Percentiles rank a stretch among this genome's conserved stretches.
phyloP scores from a whole-genome alignment of 495 filamentous ascomycete species.

The Trichoderma asperelloides region DNA sequence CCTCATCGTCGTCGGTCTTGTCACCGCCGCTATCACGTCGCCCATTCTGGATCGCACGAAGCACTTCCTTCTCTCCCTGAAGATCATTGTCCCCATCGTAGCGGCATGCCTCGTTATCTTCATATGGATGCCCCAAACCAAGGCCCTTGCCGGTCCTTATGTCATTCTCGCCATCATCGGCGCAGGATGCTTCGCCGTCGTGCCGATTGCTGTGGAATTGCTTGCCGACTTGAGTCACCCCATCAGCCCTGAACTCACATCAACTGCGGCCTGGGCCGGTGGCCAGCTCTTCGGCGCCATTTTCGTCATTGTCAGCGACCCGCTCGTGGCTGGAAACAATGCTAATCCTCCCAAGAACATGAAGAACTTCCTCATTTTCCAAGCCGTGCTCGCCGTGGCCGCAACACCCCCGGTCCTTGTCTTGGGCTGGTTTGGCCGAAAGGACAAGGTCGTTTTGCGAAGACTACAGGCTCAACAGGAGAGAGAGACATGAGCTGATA shows the following conservation, averaged over 20 bases:
- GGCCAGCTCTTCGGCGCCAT: constrained; percentile 72
- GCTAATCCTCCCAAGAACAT: constrained; percentile 60
- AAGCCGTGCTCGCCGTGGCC: constrained; percentile 57
- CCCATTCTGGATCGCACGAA: constrained; percentile 83
- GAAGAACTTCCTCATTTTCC: constrained; percentile 65
- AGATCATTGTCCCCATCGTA: constrained; percentile 65
- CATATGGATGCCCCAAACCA: constrained; percentile 68
- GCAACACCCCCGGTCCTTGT: constrained; percentile 57
- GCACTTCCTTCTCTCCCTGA: constrained; percentile 65
- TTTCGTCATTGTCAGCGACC: constrained; percentile 76
- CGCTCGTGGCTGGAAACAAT: constrained; percentile 51
- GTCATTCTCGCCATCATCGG: constrained; percentile 65
- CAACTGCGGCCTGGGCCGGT: constrained; percentile 72
- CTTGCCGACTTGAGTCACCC: constrained; percentile 80
- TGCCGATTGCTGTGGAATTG: constrained; percentile 82
- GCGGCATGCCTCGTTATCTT: constrained; percentile 64
- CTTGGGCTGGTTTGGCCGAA: constrained; percentile 56
- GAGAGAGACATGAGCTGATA: background rate
- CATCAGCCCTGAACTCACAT: constrained; percentile 77
- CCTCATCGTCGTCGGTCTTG: constrained; percentile 82
- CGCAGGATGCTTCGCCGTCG: constrained; percentile 66
- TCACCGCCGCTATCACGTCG: constrained; percentile 61
- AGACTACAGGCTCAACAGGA: constrained; percentile 41
- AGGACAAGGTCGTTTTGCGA: constrained; percentile 40
- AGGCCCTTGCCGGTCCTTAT: constrained; percentile 57